These are phyloP conservation scores for Penicillium sp. DNA, from an alignment of 2,329 filamentous ascomycete genomes.

Conservation along the genomic window DNA sequence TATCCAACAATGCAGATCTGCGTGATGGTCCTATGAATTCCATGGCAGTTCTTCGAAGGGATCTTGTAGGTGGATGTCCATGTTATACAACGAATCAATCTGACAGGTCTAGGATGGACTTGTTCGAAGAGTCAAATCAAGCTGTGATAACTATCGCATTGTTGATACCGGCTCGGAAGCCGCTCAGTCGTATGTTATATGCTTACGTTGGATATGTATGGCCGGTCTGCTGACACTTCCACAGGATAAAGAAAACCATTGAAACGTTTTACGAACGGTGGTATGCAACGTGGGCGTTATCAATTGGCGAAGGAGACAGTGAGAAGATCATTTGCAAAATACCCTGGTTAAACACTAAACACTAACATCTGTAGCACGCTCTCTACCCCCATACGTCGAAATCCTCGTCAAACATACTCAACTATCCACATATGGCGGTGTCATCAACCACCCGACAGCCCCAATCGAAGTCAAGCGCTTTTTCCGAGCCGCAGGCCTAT, in stretches of 20 bases:
- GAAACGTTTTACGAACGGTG: slow-evolving; percentile 64
- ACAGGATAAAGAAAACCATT: slow-evolving; percentile 55
- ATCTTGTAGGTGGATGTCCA: slow-evolving; percentile 51
- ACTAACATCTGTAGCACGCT: slow-evolving; percentile 20
- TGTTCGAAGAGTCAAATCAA: slow-evolving; percentile 33
- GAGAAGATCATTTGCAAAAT: slow-evolving; percentile 17
- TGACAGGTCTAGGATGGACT: slow-evolving; percentile 30
- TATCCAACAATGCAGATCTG: slow-evolving; percentile 58
- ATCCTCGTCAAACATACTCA: slow-evolving; percentile 70
- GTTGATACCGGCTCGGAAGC: slow-evolving; percentile 32
- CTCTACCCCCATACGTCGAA: slow-evolving; percentile 68
- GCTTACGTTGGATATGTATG: too few relatives aligned
- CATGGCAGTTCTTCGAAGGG: slow-evolving; percentile 64
- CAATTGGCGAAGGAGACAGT: slow-evolving; percentile 55
- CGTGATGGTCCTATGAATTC: slow-evolving; percentile 70
- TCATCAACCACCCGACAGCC: slow-evolving; percentile 70
- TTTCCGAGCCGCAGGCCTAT: slow-evolving; percentile 67
- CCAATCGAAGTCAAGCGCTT: slow-evolving; percentile 67
- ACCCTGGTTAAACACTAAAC: not conserved
- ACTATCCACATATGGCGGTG: slow-evolving; percentile 68
- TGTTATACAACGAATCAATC: not conserved
- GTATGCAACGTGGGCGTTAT: slow-evolving; percentile 60
- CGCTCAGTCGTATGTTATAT: slow-evolving; percentile 31
- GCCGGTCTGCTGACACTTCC: too few relatives aligned
- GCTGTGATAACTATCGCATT: slow-evolving; percentile 36